Evolutionary conservation across 768 basidiomycete species (phyloP).

Genomic region (Zangia roseola): DNA sequence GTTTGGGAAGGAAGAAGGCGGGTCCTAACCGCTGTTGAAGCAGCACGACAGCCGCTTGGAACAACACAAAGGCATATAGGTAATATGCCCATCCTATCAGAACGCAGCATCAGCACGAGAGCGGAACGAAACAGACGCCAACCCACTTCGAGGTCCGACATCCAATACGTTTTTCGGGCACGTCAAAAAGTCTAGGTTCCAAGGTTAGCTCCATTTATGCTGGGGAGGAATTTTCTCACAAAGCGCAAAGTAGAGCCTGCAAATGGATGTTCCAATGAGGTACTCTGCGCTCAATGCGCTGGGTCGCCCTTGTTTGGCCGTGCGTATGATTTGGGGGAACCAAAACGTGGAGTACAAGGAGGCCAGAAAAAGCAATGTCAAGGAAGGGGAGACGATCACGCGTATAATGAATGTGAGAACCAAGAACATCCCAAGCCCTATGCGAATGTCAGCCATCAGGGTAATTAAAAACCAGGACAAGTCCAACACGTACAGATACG

Average conservation of each 20-base stretch:
- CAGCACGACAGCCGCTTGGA: slow-evolving; percentile 61
- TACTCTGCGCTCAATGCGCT: slow-evolving; percentile 72
- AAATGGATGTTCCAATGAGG: slow-evolving; percentile 71
- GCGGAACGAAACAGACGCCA: not conserved
- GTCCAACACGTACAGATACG: slow-evolving; percentile 54
- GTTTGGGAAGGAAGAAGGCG: slow-evolving; percentile 76
- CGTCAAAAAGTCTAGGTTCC: slow-evolving; percentile 66
- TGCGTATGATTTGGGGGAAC: slow-evolving; percentile 82
- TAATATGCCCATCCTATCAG: slow-evolving; percentile 61
- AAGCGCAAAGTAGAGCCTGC: slow-evolving; percentile 65
- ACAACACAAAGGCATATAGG: slow-evolving; percentile 56
- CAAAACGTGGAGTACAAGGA: slow-evolving; percentile 78
- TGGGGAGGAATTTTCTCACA: slow-evolving; percentile 51
- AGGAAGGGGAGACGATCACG: slow-evolving; percentile 63
- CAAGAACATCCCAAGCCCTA: slow-evolving; percentile 68
- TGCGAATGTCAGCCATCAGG: slow-evolving; percentile 4
- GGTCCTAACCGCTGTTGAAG: slow-evolving; percentile 79
- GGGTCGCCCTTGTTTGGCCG: slow-evolving; percentile 64
- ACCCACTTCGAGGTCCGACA: slow-evolving; percentile 68
- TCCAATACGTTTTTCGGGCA: slow-evolving; percentile 89
- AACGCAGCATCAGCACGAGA: not conserved
- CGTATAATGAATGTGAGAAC: slow-evolving; percentile 73
- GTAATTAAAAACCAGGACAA: not conserved
- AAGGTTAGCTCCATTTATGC: not conserved
- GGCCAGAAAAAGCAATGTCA: slow-evolving; percentile 65